phyloP scores from a whole-genome alignment of 345 rosid genomes.

The Acer campestre region DNA sequence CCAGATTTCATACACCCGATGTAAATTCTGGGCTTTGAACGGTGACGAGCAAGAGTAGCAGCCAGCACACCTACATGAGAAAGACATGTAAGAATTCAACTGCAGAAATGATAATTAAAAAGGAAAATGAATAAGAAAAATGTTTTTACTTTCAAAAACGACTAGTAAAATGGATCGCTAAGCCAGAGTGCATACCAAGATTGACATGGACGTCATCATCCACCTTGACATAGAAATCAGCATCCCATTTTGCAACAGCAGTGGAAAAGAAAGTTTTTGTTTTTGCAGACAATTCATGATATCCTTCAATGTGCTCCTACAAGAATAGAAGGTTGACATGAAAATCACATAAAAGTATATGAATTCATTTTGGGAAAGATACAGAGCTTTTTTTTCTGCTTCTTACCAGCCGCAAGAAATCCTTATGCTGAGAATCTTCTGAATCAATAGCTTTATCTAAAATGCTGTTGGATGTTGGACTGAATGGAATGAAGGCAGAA shows the following conservation, averaged over 20 bases:
- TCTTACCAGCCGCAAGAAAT: slow-evolving; percentile 93
- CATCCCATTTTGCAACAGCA: slow-evolving; percentile 96
- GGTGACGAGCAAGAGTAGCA: slow-evolving; percentile 85
- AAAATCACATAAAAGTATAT: background rate
- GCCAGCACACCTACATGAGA: slow-evolving; percentile 72
- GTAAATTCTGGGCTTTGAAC: slow-evolving; percentile 88
- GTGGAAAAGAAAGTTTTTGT: slow-evolving; percentile 90
- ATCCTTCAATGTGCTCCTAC: slow-evolving; percentile 97
- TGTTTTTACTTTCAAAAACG: background rate
- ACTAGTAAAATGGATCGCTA: background rate
- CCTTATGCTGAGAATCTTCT: slow-evolving; percentile 92
- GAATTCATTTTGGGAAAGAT: background rate
- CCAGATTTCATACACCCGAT: slow-evolving; percentile 99
- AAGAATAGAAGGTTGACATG: slow-evolving; percentile 15
- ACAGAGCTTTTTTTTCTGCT: background rate
- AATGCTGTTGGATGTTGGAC: slow-evolving; percentile 95
- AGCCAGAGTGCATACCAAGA: slow-evolving; percentile 58
- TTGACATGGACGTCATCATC: slow-evolving; percentile 99
- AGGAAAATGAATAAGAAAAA: background rate
- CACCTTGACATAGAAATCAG: slow-evolving; percentile 89
- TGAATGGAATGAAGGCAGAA: slow-evolving; percentile 36
- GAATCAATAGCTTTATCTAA: slow-evolving; percentile 97
- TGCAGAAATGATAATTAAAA: background rate
- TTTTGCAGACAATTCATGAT: slow-evolving; percentile 95
- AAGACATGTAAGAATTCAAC: background rate